These are phyloP conservation scores for Globisporangium radiosum DNA, from an alignment of 352 stramenopile species.

Conservation along the genomic window DNA sequence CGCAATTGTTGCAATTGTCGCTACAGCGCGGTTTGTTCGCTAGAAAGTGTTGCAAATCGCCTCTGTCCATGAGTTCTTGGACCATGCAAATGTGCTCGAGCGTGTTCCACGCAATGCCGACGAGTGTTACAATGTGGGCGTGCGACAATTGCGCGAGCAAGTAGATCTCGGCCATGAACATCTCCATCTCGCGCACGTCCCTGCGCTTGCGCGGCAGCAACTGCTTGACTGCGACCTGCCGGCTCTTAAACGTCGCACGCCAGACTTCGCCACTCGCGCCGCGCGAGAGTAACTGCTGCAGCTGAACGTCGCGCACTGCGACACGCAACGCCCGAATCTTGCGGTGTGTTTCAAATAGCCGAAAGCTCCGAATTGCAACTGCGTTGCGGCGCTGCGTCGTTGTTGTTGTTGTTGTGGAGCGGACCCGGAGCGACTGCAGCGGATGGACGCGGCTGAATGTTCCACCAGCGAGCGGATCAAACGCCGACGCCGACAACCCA, in stretches of 20 bases:
- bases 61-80: conserved; percentile 65
- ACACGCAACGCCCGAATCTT: conserved; percentile 50
- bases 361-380: conserved; percentile 52
- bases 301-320: conserved; percentile 44
- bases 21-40: conserved; percentile 12
- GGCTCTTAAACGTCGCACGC: conserved; percentile 45
- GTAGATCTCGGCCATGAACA: conserved; percentile 74
- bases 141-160: conserved; percentile 66
- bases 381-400: conserved; percentile 29
- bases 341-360: conserved; percentile 55
- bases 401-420: too few relatives aligned
- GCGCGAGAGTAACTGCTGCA: conserved; percentile 38
- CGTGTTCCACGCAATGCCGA: conserved; percentile 67
- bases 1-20: not conserved
- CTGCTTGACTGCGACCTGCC: conserved; percentile 63
- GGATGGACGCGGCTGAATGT: conserved; percentile 24
- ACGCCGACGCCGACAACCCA: conserved; percentile 47
- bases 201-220: conserved; percentile 43
- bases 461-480: conserved; percentile 26
- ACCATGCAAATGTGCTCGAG: conserved; percentile 66
- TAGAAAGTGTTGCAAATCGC: conserved; percentile 60
- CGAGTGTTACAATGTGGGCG: conserved; percentile 51
- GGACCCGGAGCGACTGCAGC: conserved; percentile 8
- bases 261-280: conserved; percentile 64
- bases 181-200: conserved; percentile 53